Conservation (phyloP, 768 basidiomycete species). For the Naganishia vaughanmartiniae region DNA sequence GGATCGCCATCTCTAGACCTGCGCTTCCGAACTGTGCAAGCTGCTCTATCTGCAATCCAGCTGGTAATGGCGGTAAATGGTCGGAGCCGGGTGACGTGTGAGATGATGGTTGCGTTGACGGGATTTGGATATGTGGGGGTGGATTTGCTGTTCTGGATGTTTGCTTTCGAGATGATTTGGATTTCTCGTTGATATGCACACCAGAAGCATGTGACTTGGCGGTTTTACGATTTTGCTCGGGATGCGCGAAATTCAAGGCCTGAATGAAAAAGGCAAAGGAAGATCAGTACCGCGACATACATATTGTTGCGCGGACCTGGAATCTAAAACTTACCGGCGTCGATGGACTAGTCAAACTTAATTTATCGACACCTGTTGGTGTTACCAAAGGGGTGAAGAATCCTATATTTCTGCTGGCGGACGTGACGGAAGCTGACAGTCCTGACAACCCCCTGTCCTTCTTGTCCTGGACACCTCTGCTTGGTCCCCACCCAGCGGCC, state of each 20-base stretch:
- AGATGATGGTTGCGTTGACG: constrained; percentile 5
- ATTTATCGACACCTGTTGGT: constrained; percentile 21
- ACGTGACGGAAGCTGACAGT: constrained; percentile 12
- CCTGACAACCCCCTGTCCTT: background rate
- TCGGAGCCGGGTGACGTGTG: background rate
- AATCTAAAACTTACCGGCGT: background rate
- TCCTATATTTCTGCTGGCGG: constrained; percentile 1
- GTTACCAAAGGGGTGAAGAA: constrained; percentile 8
- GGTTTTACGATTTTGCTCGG: background rate
- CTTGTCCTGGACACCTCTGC: constrained; percentile 17
- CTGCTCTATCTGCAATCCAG: constrained; percentile 45
- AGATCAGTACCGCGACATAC: background rate
- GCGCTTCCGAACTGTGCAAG: constrained; percentile 46
- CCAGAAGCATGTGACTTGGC: background rate
- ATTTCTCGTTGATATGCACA: background rate
- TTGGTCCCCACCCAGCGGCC: constrained; percentile 26
- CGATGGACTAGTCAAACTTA: constrained; percentile 12
- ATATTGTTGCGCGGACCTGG: background rate
- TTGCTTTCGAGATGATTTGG: background rate
- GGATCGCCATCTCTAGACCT: constrained; percentile 50
- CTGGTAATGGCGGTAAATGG: constrained; percentile 45
- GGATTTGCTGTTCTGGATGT: background rate
- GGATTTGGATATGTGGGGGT: background rate
- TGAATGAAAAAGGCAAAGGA: background rate
- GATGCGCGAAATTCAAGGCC: background rate